Evolutionary conservation across 2,329 filamentous ascomycete genomes (phyloP), one percentile per base, ranked within the genome.

Genomic region (Neocatenulostroma microsporum): DNA sequence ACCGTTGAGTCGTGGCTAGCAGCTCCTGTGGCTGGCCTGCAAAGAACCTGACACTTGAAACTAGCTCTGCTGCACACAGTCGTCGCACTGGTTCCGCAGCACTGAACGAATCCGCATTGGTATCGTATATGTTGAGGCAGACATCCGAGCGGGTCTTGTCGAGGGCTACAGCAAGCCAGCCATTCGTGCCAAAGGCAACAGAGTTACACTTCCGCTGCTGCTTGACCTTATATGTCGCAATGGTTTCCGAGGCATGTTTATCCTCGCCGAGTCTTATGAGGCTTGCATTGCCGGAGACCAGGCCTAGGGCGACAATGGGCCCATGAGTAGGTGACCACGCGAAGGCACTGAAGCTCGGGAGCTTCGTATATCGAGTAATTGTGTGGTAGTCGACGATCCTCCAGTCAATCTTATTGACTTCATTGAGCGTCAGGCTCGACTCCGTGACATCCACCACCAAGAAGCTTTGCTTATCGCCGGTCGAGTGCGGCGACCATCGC

Each of bases 31-130:
- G 83, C 45, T 79, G 81, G 46, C 82, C 76, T 40, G 83, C 74
- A 41, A 89, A 88, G 66, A 89, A 93, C 51, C 83, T 80, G 49
- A 88, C 78, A 53, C 83, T 88, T 1, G 82, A 84, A 17, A 91
- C 80, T n/a, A 82, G 80, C 27, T 86, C 80, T 34, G 56, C 77
- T 61, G 54, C 74, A 58, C 43, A 82, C 65, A 60, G 78, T 71
- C 54, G 72, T 60, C 55, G 75, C 60, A 54, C 68, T 49, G 58
- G 72, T 58, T 70, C 67, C 25, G 63, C 57, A 15, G 48, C 46
- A 65, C 55, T 49, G 69, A 69, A 58, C 60, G 68, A 72, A 31
- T 77, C 67, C 50, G 63, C 74, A 48, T 75, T 80, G 37, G 87
- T 71, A 57, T 93, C 84, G 74, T 84, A 91, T 20, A 91, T 80